Conservation (phyloP, 331 rosid species). For the Quercus phellos region DNA sequence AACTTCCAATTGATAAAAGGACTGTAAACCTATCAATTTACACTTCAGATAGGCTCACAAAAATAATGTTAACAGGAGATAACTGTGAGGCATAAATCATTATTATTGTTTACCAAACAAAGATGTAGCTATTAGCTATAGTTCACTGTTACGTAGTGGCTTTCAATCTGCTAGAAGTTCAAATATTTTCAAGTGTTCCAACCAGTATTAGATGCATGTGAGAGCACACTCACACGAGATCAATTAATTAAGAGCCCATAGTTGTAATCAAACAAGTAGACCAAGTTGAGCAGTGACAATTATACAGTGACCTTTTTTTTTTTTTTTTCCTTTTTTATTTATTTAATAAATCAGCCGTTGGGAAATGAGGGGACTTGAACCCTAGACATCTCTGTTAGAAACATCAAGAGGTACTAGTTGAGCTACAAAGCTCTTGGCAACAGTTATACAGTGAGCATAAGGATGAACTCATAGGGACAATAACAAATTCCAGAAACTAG, state of each 20-base stretch:
- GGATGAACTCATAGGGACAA: background rate
- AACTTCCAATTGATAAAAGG: background rate
- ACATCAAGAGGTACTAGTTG: too few relatives aligned
- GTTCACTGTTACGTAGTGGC: background rate
- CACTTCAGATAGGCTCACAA: background rate
- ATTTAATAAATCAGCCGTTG: too few relatives aligned
- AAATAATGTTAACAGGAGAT: background rate
- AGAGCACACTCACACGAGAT: background rate
- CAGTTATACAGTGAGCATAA: background rate
- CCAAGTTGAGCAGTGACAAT: background rate
- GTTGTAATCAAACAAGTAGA: background rate
- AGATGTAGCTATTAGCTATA: background rate
- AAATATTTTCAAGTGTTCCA: background rate
- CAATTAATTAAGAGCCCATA: background rate
- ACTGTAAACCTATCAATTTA: background rate
- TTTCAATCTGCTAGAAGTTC: background rate
- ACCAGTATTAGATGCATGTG: background rate
- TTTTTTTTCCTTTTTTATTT: fast-evolving
- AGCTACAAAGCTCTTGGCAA: too few relatives aligned
- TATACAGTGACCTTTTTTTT: background rate
- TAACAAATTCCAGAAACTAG: conserved; percentile 11
- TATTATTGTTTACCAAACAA: background rate
- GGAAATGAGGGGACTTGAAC: too few relatives aligned
- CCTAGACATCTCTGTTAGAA: too few relatives aligned
- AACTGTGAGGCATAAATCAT: background rate